These are phyloP conservation scores for Entomortierella parvispora DNA, from an alignment of 192 early-diverging fungal species.

Conservation along the genomic window DNA sequence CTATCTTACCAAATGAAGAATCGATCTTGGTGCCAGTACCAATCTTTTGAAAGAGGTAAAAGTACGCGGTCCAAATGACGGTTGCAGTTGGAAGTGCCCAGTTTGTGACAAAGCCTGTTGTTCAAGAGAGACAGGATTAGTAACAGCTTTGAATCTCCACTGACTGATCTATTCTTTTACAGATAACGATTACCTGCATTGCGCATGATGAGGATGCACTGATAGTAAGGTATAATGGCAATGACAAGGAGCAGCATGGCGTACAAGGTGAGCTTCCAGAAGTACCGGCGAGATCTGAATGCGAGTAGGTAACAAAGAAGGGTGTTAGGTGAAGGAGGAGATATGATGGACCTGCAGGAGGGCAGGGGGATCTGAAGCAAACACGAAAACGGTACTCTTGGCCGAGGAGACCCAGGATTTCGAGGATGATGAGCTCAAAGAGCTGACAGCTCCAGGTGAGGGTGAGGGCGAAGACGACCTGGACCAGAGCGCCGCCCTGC, in stretches of 20 bases:
- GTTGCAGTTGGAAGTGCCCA: conserved; percentile 39
- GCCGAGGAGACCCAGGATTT: conserved; percentile 76
- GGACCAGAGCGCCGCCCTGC: conserved; percentile 69
- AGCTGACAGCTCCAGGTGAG: conserved; percentile 81
- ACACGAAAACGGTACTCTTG: conserved; percentile 54
- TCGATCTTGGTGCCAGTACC: conserved; percentile 63
- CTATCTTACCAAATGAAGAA: conserved; percentile 14
- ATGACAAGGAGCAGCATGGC: conserved; percentile 75
- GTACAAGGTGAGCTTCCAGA: conserved; percentile 79
- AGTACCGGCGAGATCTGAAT: conserved; percentile 72
- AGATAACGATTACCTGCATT: conserved; percentile 35
- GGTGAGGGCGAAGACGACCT: conserved; percentile 79
- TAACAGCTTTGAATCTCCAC: too few species aligned
- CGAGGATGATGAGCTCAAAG: conserved; percentile 86
- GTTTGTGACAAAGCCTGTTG: conserved; percentile 31
- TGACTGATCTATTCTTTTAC: too few species aligned
- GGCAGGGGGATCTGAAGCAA: not conserved
- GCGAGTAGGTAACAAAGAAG: not conserved
- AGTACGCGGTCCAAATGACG: conserved; percentile 49
- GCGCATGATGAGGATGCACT: conserved; percentile 70
- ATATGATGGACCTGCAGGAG: not conserved
- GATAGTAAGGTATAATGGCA: conserved; percentile 79
- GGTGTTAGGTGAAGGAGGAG: not conserved
- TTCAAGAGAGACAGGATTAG: too few species aligned
- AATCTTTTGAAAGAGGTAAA: conserved; percentile 71